These are phyloP conservation scores for Alisma plantagoaquatica DNA, from an alignment of 106 monocot genomes.

Conservation along the genomic window DNA sequence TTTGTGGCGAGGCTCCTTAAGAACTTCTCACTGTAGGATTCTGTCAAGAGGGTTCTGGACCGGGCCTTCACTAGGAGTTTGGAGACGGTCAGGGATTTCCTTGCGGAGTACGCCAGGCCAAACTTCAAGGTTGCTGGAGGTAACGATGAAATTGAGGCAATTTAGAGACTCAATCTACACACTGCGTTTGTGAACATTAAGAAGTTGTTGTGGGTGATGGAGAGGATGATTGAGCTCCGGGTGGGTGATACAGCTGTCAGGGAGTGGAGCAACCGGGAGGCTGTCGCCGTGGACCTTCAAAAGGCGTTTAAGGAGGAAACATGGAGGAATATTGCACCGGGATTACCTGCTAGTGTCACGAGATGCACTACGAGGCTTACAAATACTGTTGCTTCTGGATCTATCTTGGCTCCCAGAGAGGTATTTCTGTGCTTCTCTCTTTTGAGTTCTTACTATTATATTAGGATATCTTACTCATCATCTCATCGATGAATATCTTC, in stretches of 20 bases:
- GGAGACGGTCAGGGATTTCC: conserved; percentile 49
- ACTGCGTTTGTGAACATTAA: conserved; percentile 47
- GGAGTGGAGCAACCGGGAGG: conserved; percentile 77
- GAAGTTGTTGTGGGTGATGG: conserved; percentile 78
- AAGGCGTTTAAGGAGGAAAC: conserved; percentile 80
- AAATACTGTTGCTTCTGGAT: conserved; percentile 54
- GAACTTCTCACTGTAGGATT: conserved; percentile 41
- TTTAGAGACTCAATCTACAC: conserved; percentile 71
- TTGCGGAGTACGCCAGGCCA: conserved; percentile 77
- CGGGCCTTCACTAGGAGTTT: conserved; percentile 41
- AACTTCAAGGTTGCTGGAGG: conserved; percentile 64
- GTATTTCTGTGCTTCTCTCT: no score
- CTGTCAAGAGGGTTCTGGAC: conserved; percentile 51
- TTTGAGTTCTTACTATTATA: no score
- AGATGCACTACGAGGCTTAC: conserved; percentile 54
- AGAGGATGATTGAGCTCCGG: conserved; percentile 79
- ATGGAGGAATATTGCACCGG: conserved; percentile 80
- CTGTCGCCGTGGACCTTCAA: conserved; percentile 53
- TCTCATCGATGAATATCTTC: no score
- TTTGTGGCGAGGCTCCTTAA: conserved; percentile 63
- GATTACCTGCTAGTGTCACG: conserved; percentile 52
- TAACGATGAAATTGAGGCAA: conserved; percentile 86
- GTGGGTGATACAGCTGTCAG: conserved; percentile 58
- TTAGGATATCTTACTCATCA: no score
- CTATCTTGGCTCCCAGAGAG: conserved; percentile 54